Evolutionary conservation across 106 monocot genomes (phyloP), one percentile per base, ranked within the genome.

Genomic region (Ottelia alismoides): DNA sequence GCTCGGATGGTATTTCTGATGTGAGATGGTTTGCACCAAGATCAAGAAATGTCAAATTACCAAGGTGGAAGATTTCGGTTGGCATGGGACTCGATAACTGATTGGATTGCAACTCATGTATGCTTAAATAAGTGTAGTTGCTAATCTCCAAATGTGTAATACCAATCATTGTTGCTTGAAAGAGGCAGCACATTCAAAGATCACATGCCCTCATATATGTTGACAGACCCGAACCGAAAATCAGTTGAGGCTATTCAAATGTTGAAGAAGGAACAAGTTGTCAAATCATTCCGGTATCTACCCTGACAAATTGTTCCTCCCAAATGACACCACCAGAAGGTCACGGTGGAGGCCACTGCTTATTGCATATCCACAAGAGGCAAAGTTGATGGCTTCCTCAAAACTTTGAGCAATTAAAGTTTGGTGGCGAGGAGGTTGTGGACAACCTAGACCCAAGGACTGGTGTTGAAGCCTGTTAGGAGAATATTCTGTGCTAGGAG

Each of bases 231-330:
- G 58, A 23, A 14, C 88, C 94, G 16, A 75, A 51, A 72, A 62
- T 28, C 88, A 88, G 2, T 28, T 58, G 1, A 84, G 66, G 28
- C 88, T 69, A 47, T 88, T 88, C 22, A 96, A 75, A 51, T 44
- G 25, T 22, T 67, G 67, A 51, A 96, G 56, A 30, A 69, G 67
- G 62, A 70, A 76, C 23, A 96, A 61, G 55, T 88, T 84, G 73
- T 78, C 79, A 72, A 96, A 85, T 2, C 88, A 88, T 60, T 81
- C 81, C 9, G 94, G 94, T 22, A 96, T 65, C 2, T 57, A 43
- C 20, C 84, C 94, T 11, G 76, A 71, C 48, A 96, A 81, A 1
- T 70, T 70, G 54, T 94, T 88, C 1, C 47, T 73, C 2, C 78
- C 88, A 16, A 96, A 81, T 1, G 78, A 78, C 7, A 96, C 49